phyloP scores from a whole-genome alignment of 306 rosid genomes.

The Cyclanthera cordifolia region DNA sequence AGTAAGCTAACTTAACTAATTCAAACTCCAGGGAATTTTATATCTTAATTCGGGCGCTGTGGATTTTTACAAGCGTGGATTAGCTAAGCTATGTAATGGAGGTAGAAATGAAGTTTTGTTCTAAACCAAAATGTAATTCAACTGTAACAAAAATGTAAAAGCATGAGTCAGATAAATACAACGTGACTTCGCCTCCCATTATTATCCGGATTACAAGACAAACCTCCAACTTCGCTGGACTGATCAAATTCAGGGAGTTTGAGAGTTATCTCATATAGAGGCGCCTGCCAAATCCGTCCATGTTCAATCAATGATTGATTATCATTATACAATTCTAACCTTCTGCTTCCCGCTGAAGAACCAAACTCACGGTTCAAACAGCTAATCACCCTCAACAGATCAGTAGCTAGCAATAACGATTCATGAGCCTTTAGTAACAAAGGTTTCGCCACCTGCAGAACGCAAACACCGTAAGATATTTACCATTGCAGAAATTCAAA shows the following conservation, averaged over 20 bases:
- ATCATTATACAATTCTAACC: slow-evolving; percentile 8
- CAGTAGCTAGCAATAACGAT: slow-evolving; percentile 37
- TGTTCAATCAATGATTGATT: slow-evolving; percentile 45
- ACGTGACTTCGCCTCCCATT: too few species aligned
- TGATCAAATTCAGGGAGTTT: slow-evolving; percentile 17
- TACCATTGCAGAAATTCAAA: not conserved
- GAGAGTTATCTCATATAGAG: slow-evolving; percentile 47
- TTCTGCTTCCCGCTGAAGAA: slow-evolving; percentile 14
- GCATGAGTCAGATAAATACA: not conserved
- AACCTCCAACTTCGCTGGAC: slow-evolving; percentile 35
- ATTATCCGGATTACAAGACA: slow-evolving; percentile 18
- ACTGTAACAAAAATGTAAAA: not conserved
- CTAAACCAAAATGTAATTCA: not conserved
- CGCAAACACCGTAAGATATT: not conserved
- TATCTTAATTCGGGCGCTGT: not conserved
- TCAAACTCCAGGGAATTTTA: not conserved
- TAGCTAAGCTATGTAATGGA: not conserved
- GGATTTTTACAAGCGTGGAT: not conserved
- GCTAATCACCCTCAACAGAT: slow-evolving; percentile 38
- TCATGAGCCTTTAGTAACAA: slow-evolving; percentile 49
- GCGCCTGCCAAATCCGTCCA: slow-evolving; percentile 39
- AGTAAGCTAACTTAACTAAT: not conserved
- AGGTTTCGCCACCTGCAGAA: slow-evolving; percentile 56
- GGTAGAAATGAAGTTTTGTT: not conserved
- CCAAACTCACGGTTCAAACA: slow-evolving; percentile 29